These are phyloP conservation scores for Cystobasidium pallidum DNA, from an alignment of 1,284 basidiomycete genomes.

Conservation along the genomic window DNA sequence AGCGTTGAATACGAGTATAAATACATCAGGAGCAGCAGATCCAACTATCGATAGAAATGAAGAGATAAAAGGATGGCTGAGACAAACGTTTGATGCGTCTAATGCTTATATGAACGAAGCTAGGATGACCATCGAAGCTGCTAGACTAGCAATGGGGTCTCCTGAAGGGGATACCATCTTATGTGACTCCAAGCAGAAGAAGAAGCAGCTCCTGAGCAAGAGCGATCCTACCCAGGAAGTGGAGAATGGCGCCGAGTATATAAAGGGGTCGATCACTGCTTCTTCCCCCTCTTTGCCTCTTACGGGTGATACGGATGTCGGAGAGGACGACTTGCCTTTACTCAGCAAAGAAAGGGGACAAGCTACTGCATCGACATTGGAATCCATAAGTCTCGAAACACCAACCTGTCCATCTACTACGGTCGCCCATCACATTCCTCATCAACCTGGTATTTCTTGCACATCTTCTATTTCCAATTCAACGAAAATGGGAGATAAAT, in stretches of 20 bases:
- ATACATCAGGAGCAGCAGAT: background rate
- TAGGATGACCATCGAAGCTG: slow-evolving; percentile 19
- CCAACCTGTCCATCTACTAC: slow-evolving; percentile 15
- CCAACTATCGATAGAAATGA: slow-evolving; percentile 16
- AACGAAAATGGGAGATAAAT: background rate
- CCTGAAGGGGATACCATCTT: background rate
- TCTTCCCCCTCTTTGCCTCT: too few relatives aligned
- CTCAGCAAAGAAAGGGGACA: background rate
- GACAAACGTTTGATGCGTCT: slow-evolving; percentile 28
- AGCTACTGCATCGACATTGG: slow-evolving; percentile 25
- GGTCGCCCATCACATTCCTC: background rate
- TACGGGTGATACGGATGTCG: too few relatives aligned
- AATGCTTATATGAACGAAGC: slow-evolving; percentile 33
- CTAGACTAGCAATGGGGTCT: slow-evolving; percentile 20
- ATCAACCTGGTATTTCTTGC: too few relatives aligned
- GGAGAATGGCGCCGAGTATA: background rate
- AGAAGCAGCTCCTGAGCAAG: background rate
- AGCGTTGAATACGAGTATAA: background rate
- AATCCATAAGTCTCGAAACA: slow-evolving; percentile 27
- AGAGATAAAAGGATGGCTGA: slow-evolving; percentile 28
- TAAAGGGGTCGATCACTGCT: too few relatives aligned
- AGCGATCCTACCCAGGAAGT: background rate
- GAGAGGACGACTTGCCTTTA: background rate
- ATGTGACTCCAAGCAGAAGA: background rate
- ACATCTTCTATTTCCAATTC: background rate